Evolutionary conservation across 2,329 filamentous ascomycete genomes (phyloP).

Genomic region (Apiospora sp.): DNA sequence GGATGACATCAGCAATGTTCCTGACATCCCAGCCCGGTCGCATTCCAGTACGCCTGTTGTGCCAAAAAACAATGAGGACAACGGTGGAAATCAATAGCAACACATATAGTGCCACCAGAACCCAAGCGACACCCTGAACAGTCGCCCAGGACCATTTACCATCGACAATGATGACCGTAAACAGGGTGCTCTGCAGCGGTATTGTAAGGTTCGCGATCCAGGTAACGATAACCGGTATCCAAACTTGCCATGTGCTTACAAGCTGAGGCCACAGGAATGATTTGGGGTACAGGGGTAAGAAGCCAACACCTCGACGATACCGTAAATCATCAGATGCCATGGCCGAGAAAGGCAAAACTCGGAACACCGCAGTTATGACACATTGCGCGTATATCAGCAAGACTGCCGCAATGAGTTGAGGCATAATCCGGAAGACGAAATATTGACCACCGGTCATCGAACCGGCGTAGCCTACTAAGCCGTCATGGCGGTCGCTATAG

Average conservation of each 20-base stretch:
- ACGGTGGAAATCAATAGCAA: slow-evolving; percentile 67
- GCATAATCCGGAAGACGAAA: slow-evolving; percentile 87
- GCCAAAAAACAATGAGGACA: slow-evolving; percentile 70
- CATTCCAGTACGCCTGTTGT: slow-evolving; percentile 73
- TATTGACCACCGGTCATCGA: slow-evolving; percentile 76
- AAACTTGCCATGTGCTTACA: slow-evolving; percentile 71
- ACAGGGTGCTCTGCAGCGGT: slow-evolving; percentile 81
- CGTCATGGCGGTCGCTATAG: slow-evolving; percentile 68
- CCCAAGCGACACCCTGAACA: slow-evolving; percentile 81
- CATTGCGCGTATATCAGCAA: slow-evolving; percentile 81
- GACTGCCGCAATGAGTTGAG: slow-evolving; percentile 76
- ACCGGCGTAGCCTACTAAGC: slow-evolving; percentile 72
- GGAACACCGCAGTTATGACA: slow-evolving; percentile 76
- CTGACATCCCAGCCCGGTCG: slow-evolving; percentile 77
- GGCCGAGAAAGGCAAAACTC: slow-evolving; percentile 79
- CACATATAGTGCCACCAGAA: slow-evolving; percentile 76
- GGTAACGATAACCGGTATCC: slow-evolving; percentile 70
- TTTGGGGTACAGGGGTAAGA: slow-evolving; percentile 72
- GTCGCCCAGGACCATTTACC: slow-evolving; percentile 80
- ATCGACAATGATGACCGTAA: slow-evolving; percentile 67
- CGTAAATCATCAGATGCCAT: slow-evolving; percentile 72
- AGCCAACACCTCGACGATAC: slow-evolving; percentile 70
- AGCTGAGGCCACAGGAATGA: slow-evolving; percentile 70
- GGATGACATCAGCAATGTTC: slow-evolving; percentile 81
- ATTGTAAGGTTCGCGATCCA: slow-evolving; percentile 85